phyloP scores from a whole-genome alignment of 2,329 filamentous ascomycete genomes.

The Cercospora beticola region DNA sequence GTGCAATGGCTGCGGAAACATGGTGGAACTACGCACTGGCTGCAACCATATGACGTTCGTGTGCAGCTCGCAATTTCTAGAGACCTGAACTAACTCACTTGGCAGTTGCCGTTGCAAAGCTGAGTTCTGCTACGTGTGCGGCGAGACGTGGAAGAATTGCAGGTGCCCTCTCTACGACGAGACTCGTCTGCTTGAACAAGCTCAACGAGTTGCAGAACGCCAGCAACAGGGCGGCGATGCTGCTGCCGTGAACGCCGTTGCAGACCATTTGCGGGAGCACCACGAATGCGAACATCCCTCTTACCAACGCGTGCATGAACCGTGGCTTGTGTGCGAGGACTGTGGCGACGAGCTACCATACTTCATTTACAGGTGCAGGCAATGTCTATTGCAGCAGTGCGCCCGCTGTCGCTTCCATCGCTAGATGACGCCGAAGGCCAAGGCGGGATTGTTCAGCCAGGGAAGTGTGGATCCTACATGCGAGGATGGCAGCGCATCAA shows the following conservation, averaged over 20 bases:
- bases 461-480: no score
- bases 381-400: neutral
- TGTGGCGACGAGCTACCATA: neutral
- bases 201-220: neutral
- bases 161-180: constrained; percentile 9
- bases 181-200: constrained; percentile 5
- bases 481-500: no score
- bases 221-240: neutral
- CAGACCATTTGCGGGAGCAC: neutral
- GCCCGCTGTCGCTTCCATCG: neutral
- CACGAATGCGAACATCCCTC: neutral
- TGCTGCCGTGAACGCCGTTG: neutral
- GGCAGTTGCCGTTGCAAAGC: constrained; percentile 1
- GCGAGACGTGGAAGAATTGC: constrained; percentile 1
- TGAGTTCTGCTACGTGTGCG: constrained; percentile 21
- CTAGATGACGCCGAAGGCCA: neutral
- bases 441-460: no score
- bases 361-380: neutral
- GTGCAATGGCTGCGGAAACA: constrained; percentile 9
- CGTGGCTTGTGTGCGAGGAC: neutral
- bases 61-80: neutral
- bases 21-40: constrained; percentile 10
- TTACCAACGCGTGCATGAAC: neutral
- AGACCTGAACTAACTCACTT: neutral
- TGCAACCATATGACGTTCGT: constrained; percentile 24